Conservation (phyloP, 371 early-diverging fungal species). For the Rhizopus microsporus region DNA sequence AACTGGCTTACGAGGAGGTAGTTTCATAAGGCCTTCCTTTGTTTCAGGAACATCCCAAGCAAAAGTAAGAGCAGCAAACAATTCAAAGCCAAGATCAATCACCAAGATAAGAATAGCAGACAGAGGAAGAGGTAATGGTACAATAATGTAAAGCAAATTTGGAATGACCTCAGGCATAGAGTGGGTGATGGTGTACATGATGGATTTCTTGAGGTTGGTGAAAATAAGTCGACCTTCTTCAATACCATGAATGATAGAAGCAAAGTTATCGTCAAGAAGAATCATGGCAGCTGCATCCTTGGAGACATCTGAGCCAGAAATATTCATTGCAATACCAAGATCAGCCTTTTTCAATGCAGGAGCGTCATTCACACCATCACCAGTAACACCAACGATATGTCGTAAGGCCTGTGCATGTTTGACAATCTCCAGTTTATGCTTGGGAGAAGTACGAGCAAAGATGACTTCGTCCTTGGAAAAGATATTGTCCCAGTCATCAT, state of each 20-base stretch:
- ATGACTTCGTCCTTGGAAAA: conserved; percentile 41
- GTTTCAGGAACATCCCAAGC: conserved; percentile 95
- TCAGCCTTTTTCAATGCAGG: conserved; percentile 96
- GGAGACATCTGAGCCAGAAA: conserved; percentile 92
- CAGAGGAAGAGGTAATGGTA: conserved; percentile 88
- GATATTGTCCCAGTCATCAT: conserved; percentile 83
- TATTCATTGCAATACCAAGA: conserved; percentile 96
- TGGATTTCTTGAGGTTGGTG: conserved; percentile 91
- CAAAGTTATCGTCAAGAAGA: conserved; percentile 94
- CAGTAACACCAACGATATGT: conserved; percentile 62
- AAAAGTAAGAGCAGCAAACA: conserved; percentile 83
- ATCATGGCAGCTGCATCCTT: conserved; percentile 98
- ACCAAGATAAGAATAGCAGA: conserved; percentile 84
- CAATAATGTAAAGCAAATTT: conserved; percentile 80
- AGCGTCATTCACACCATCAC: conserved; percentile 97
- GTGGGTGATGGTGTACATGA: conserved; percentile 91
- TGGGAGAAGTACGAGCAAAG: conserved; percentile 59
- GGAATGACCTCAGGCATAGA: conserved; percentile 84
- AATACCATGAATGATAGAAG: conserved; percentile 85
- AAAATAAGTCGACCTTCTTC: conserved; percentile 96
- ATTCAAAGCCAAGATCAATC: conserved; percentile 93
- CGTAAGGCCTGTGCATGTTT: conserved; percentile 38
- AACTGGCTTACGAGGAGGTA: conserved; percentile 90
- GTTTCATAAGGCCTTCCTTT: conserved; percentile 76
- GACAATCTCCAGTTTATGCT: conserved; percentile 53